These are phyloP conservation scores for Dioscorea zingiberensis DNA, from an alignment of 106 monocot genomes.

Conservation along the genomic window DNA sequence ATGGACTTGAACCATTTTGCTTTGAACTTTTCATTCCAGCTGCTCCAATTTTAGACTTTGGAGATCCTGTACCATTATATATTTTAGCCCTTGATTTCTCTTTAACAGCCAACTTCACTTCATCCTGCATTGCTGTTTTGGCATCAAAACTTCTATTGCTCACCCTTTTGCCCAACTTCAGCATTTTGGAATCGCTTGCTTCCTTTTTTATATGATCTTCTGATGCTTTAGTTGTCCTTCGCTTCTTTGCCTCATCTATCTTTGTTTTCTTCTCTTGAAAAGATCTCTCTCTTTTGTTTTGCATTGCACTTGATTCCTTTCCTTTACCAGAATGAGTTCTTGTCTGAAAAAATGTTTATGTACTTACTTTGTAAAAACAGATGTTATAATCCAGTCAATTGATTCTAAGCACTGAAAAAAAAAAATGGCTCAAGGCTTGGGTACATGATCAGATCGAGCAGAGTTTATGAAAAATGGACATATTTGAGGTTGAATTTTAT, in stretches of 20 bases:
- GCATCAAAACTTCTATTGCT: not conserved
- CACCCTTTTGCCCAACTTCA: not conserved
- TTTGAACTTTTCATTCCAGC: not conserved
- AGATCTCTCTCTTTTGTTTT: constrained; percentile 1
- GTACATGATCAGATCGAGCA: too few relatives aligned
- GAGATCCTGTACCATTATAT: not conserved
- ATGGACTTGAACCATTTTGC: not conserved
- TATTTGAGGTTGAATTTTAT: too few relatives aligned
- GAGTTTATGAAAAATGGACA: too few relatives aligned
- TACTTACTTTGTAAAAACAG: too few relatives aligned
- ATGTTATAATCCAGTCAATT: too few relatives aligned
- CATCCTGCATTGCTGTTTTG: not conserved
- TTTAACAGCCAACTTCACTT: not conserved
- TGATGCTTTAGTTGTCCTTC: not conserved
- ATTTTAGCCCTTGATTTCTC: not conserved
- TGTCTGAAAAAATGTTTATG: not conserved
- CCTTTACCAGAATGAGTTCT: not conserved
- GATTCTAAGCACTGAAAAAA: too few relatives aligned
- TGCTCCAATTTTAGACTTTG: not conserved
- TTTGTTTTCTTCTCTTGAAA: not conserved
- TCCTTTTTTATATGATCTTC: not conserved
- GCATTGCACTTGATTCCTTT: not conserved
- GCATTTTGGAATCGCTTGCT: not conserved
- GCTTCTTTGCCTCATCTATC: not conserved
- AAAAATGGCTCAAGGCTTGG: too few relatives aligned